Conservation (phyloP, 2,329 filamentous ascomycete species). For the Fusarium lateritium region DNA sequence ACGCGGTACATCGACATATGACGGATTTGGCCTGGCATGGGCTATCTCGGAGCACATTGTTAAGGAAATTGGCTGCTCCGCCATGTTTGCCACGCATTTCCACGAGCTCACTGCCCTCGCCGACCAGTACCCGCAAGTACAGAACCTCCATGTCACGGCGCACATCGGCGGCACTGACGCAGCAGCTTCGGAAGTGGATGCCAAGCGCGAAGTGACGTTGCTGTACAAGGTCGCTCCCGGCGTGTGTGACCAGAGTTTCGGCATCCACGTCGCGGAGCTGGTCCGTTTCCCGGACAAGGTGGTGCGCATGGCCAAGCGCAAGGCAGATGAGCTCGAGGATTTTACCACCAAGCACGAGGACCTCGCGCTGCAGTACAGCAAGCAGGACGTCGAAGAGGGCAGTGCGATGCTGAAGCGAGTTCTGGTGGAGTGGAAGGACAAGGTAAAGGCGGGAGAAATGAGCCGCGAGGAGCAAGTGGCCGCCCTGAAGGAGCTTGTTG, state of each 20-base stretch:
- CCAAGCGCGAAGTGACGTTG: constrained; percentile 88
- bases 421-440: constrained; percentile 87
- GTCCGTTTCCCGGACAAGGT: constrained; percentile 98
- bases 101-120: constrained; percentile 95
- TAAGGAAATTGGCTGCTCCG: constrained; percentile 93
- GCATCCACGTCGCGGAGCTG: constrained; percentile 97
- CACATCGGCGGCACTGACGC: constrained; percentile 78
- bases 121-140: constrained; percentile 87
- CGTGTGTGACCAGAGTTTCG: constrained; percentile 97
- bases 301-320: constrained; percentile 98
- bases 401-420: constrained; percentile 88
- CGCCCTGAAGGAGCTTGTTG: constrained; percentile 84
- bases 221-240: constrained; percentile 97
- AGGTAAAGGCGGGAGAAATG: constrained; percentile 73
- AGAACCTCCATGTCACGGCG: constrained; percentile 95
- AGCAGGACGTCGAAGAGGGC: constrained; percentile 90
- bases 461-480: constrained; percentile 82
- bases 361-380: constrained; percentile 74
- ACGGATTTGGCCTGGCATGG: constrained; percentile 99
- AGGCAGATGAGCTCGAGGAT: constrained; percentile 97
- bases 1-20: constrained; percentile 96
- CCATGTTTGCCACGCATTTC: constrained; percentile 97
- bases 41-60: constrained; percentile 98
- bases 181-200: constrained; percentile 54
- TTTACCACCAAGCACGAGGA: constrained; percentile 86